Conservation (phyloP, 1,139 yeast genomes). For the Maudiozyma humilis region DNA sequence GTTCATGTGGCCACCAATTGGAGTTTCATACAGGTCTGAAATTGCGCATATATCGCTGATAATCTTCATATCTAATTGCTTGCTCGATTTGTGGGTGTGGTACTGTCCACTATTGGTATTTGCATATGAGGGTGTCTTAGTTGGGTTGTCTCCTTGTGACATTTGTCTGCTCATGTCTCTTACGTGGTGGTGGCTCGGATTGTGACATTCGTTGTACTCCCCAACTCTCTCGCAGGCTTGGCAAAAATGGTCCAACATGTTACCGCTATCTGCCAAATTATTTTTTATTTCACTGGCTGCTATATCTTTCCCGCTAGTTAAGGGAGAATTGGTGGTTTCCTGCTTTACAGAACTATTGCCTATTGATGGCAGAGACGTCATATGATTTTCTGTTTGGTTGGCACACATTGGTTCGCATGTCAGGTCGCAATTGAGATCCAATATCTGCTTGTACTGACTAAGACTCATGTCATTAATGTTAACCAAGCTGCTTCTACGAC, state of each 20-base stretch:
- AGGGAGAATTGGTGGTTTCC: neutral
- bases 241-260: slow-evolving; percentile 22
- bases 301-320: neutral
- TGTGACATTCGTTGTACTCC: neutral
- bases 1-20: slow-evolving; percentile 25
- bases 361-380: too few relatives aligned
- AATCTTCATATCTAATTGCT: slow-evolving; percentile 23
- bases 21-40: slow-evolving; percentile 29
- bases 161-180: neutral
- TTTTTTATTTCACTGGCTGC: neutral
- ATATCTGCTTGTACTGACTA: neutral
- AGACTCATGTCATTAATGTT: neutral
- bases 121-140: neutral
- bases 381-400: too few relatives aligned
- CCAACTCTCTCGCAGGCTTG: slow-evolving; percentile 15
- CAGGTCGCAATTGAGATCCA: slow-evolving; percentile 24
- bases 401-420: slow-evolving; percentile 16
- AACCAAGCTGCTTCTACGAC: neutral
- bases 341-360: neutral
- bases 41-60: slow-evolving; percentile 28
- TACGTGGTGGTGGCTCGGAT: neutral
- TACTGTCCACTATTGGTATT: neutral
- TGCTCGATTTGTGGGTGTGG: slow-evolving; percentile 4
- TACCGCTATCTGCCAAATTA: slow-evolving; percentile 11
- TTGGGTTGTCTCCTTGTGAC: neutral